Evolutionary conservation across 176 grass and related monocot genomes (phyloP).

Genomic region (Paspalum notatum): DNA sequence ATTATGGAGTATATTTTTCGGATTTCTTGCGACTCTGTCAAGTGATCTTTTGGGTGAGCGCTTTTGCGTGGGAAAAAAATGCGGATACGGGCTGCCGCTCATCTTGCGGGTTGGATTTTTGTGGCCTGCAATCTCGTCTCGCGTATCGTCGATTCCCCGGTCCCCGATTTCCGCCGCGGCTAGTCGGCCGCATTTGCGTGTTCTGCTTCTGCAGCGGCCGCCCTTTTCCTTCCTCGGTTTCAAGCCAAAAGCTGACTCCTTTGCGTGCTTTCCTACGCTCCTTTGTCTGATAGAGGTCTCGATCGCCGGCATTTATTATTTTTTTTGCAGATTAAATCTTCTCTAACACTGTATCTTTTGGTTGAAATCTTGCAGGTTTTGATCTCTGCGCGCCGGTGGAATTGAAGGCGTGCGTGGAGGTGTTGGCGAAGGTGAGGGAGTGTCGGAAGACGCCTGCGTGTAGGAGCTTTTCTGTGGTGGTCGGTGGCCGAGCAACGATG

Average conservation of each 20-base stretch:
- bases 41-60: not conserved
- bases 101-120: not conserved
- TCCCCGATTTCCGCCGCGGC: not conserved
- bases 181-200: conserved; percentile 49
- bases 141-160: not conserved
- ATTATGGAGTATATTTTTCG: not conserved
- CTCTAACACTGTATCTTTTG: conserved; percentile 34
- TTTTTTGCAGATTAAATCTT: conserved; percentile 45
- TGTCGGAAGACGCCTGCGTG: not conserved
- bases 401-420: conserved; percentile 30
- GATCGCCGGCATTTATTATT: conserved; percentile 21
- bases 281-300: conserved; percentile 44
- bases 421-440: conserved; percentile 6
- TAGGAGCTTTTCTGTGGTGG: not conserved
- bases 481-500: conserved; percentile 45
- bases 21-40: not conserved
- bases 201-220: conserved; percentile 41
- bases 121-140: not conserved
- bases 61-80: not conserved
- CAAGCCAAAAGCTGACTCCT: conserved; percentile 63
- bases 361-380: conserved; percentile 48
- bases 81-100: conserved; percentile 1
- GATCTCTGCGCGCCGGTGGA: not conserved
- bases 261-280: conserved; percentile 63
- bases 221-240: conserved; percentile 41